Evolutionary conservation across 2,329 filamentous ascomycete species (phyloP).

Genomic region (Aureobasidium sp.): DNA sequence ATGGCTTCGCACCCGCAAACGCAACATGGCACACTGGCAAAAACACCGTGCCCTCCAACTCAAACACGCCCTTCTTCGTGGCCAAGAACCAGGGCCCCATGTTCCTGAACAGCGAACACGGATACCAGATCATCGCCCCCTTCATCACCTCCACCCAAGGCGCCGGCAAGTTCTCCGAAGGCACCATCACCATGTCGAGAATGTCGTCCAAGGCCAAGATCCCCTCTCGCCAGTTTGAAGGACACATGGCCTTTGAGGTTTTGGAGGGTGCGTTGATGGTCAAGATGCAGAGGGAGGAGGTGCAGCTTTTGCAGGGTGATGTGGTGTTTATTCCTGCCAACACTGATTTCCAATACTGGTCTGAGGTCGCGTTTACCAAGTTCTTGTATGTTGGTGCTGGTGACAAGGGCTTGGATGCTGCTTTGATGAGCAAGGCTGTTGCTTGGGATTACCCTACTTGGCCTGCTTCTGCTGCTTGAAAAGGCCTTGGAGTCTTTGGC

Average conservation of each 20-base stretch:
- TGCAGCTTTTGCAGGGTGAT: not conserved
- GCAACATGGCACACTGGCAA: constrained; percentile 31
- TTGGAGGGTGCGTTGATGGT: not conserved
- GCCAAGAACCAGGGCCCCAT: constrained; percentile 41
- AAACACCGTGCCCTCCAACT: constrained; percentile 27
- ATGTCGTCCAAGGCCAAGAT: constrained; percentile 19
- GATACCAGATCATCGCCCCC: constrained; percentile 37
- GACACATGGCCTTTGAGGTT: constrained; percentile 17
- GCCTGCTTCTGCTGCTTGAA: not conserved
- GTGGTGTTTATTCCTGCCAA: constrained; percentile 4
- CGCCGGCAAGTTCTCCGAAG: constrained; percentile 35
- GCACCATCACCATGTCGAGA: constrained; percentile 34
- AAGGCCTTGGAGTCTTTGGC: not conserved
- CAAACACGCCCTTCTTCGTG: constrained; percentile 33
- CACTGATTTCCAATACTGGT: constrained; percentile 6
- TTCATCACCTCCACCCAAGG: constrained; percentile 31
- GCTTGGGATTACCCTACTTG: constrained; percentile 9
- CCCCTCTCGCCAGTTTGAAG: constrained; percentile 20
- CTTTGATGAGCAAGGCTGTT: not conserved
- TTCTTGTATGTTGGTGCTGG: constrained; percentile 11
- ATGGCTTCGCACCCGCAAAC: constrained; percentile 31
- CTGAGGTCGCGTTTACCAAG: constrained; percentile 5
- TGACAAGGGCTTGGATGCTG: not conserved
- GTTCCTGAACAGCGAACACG: constrained; percentile 31
- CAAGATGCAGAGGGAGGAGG: not conserved